These are phyloP conservation scores for Trichophyton equinum DNA, from an alignment of 2,329 filamentous ascomycete genomes.

Conservation along the genomic window DNA sequence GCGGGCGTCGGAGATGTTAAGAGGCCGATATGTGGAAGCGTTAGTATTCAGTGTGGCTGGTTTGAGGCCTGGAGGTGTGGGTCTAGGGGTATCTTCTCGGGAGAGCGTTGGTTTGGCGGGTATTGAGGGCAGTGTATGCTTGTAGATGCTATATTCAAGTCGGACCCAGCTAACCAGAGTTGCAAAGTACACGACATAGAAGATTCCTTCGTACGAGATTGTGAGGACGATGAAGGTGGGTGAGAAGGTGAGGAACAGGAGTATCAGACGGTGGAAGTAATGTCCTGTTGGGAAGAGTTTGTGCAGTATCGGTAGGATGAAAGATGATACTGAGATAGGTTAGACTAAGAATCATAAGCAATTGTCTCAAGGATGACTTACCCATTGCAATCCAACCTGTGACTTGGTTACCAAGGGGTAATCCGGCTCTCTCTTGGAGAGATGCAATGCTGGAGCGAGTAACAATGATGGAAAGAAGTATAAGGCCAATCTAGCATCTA, in stretches of 20 bases:
- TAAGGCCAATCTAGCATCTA: conserved; percentile 52
- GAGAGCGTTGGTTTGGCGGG: neutral
- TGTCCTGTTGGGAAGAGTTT: conserved; percentile 67
- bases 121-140: conserved; percentile 19
- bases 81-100: conserved; percentile 5
- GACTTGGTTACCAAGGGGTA: conserved; percentile 77
- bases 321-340: conserved; percentile 47
- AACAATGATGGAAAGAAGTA: conserved; percentile 68
- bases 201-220: conserved; percentile 93
- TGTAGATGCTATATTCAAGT: conserved; percentile 69
- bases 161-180: conserved; percentile 79
- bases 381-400: conserved; percentile 71
- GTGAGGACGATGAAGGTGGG: conserved; percentile 92
- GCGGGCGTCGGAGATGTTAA: conserved; percentile 71
- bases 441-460: conserved; percentile 78
- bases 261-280: conserved; percentile 77
- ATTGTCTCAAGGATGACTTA: conserved; percentile 30
- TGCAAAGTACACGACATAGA: conserved; percentile 80
- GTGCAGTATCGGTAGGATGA: conserved; percentile 71
- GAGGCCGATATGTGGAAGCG: conserved; percentile 44
- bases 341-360: conserved; percentile 12
- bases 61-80: conserved; percentile 5
- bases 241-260: conserved; percentile 85
- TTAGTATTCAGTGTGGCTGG: neutral
- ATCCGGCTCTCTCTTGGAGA: conserved; percentile 68